A percentile compares a stretch with the other conserved stretches of the same genome.
These are phyloP conservation scores for Zygnema cylindricum DNA, from an alignment of 139 green algal genomes.

Conservation along the genomic window DNA sequence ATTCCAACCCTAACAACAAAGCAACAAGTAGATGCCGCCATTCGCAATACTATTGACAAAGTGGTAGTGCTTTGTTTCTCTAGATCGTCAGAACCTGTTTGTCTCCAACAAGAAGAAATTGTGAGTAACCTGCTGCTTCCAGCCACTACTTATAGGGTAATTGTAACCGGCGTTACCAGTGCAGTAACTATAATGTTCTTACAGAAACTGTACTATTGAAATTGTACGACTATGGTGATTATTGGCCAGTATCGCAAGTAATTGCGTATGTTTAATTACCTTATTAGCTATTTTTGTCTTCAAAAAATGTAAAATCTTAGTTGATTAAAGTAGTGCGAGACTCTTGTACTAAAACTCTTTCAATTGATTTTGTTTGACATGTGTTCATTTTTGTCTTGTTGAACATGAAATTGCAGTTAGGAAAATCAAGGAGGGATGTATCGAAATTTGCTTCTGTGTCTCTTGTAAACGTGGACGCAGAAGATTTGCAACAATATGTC, in stretches of 20 bases:
- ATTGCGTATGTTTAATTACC: not conserved
- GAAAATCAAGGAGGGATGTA: conserved; percentile 41
- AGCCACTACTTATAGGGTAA: too few relatives aligned
- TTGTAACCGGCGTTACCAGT: too few relatives aligned
- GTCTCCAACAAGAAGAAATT: conserved; percentile 60
- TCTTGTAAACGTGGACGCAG: conserved; percentile 34
- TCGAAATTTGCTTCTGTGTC: conserved; percentile 39
- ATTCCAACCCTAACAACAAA: conserved; percentile 41
- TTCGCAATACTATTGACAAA: conserved; percentile 50
- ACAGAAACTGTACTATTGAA: too few relatives aligned
- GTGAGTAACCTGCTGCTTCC: too few relatives aligned
- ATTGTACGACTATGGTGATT: too few relatives aligned
- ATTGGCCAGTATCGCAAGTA: too few relatives aligned
- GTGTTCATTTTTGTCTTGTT: not conserved
- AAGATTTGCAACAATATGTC: conserved; percentile 41
- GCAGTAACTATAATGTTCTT: too few relatives aligned
- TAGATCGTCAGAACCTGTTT: not conserved
- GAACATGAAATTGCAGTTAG: conserved; percentile 44
- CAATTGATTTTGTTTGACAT: not conserved
- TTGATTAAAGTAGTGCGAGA: not conserved
- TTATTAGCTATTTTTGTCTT: not conserved
- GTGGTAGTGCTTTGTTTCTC: conserved; percentile 56
- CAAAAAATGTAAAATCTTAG: not conserved
- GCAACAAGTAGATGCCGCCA: conserved; percentile 37
- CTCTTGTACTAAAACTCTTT: not conserved